Evolutionary conservation across 495 filamentous ascomycete species (phyloP).

Genomic region (Tetracladium setigerum): DNA sequence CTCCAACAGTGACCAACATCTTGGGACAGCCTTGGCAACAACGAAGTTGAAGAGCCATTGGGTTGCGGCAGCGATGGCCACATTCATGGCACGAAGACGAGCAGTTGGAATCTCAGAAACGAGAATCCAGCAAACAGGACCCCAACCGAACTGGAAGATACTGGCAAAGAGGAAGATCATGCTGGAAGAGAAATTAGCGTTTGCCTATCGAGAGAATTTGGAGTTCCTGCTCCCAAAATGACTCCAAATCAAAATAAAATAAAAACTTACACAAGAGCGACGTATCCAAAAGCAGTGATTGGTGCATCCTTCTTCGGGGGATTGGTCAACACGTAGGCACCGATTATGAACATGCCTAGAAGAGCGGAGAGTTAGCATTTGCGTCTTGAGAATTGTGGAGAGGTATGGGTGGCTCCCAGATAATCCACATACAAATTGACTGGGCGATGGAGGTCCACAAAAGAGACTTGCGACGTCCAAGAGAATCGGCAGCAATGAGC

Average conservation of each 20-base stretch:
- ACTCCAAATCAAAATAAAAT: no score
- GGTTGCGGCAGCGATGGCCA: conserved; percentile 60
- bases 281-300: conserved; percentile 48
- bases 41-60: conserved; percentile 69
- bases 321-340: conserved; percentile 63
- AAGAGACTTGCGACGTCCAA: conserved; percentile 30
- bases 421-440: no score
- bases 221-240: no score
- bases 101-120: conserved; percentile 68
- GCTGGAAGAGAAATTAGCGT: no score
- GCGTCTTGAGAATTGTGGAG: no score
- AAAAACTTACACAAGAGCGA: conserved; percentile 63
- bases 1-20: conserved; percentile 58
- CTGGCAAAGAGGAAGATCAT: conserved; percentile 69
- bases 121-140: conserved; percentile 73
- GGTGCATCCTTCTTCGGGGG: conserved; percentile 48
- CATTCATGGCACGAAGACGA: conserved; percentile 62
- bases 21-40: conserved; percentile 54
- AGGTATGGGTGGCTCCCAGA: no score
- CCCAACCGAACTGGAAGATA: conserved; percentile 76
- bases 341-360: conserved; percentile 77
- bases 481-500: conserved; percentile 45
- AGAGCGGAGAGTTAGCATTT: no score
- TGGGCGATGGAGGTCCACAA: conserved; percentile 69
- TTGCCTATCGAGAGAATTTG: no score